These are phyloP conservation scores for Raffaelea albimanens DNA, from an alignment of 2,329 filamentous ascomycete genomes.

Conservation along the genomic window DNA sequence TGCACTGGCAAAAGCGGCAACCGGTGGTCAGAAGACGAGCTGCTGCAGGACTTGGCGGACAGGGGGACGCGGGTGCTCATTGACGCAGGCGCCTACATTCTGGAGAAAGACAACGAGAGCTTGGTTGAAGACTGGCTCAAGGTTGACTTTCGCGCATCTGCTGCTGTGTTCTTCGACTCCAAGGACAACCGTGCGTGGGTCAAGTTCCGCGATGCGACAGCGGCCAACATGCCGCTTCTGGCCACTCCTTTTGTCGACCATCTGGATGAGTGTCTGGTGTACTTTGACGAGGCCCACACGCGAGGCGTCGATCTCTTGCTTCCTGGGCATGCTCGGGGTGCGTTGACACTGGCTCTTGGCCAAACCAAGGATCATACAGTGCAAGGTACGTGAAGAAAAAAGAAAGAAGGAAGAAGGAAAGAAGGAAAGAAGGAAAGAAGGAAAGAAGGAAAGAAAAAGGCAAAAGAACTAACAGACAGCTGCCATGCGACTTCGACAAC, in stretches of 20 bases:
- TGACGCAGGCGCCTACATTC: constrained; percentile 48
- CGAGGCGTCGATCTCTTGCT: constrained; percentile 52
- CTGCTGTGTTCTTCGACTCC: constrained; percentile 22
- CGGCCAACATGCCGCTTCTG: constrained; percentile 30
- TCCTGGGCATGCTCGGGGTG: constrained; percentile 34
- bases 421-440: no score
- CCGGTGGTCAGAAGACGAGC: constrained; percentile 32
- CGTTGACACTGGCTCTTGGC: constrained; percentile 44
- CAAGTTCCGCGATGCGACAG: constrained; percentile 2
- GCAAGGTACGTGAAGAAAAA: constrained; percentile 47
- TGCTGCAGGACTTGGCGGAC: constrained; percentile 30
- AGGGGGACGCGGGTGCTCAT: constrained; percentile 44
- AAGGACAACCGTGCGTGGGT: constrained; percentile 15
- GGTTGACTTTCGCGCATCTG: background rate
- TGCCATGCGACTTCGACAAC: constrained; percentile 55
- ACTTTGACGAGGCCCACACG: constrained; percentile 52
- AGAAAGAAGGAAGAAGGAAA: background rate
- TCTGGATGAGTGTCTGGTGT: constrained; percentile 42
- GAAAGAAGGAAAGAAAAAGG: no score
- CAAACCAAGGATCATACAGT: constrained; percentile 53
- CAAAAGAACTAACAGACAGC: constrained; percentile 34
- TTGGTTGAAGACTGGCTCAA: constrained; percentile 1
- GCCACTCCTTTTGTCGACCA: constrained; percentile 43
- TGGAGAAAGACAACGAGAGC: constrained; percentile 2
- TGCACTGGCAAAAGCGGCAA: background rate